Evolutionary conservation across 2,329 filamentous ascomycete species (phyloP), one percentile per base, ranked within the genome.

Genomic region (Madurella fahalii): DNA sequence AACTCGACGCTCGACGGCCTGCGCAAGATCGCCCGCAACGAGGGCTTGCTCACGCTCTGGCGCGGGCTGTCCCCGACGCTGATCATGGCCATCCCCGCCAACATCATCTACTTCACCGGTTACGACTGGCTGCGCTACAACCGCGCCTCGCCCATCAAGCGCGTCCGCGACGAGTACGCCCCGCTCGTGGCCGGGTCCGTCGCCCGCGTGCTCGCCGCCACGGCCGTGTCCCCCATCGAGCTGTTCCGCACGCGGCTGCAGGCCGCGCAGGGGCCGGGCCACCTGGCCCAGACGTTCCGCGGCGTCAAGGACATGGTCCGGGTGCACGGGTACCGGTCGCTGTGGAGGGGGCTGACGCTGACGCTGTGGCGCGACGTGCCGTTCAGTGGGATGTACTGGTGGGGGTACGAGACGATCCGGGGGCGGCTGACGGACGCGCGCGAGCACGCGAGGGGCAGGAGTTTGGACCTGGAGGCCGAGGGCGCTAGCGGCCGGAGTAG

Each of bases 71-170:
- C 89, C n/a, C 93, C 94, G 0, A 99, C 94, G 0, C 75, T 99
- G 18, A 81, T 91, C 60, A 99, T 99, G 94, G 86, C 91, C 0
- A 82, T 99, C 5, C 94, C 94, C 0, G 90, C 86, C 25, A 99
- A 99, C 69, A 94, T 99, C 62, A 97, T 99, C 61, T 99, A 99
- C 73, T 96, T 97, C 66, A 95, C 94, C 12, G 94, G 94, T 40
- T 99, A 99, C 71, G 94, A 99, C 67, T 96, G 91, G 87, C 71
- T 99, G 55, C 85, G 94, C 37, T 88, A 81, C 60, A 87, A 89
- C 64, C 75, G 77, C 1, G 74, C 74, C 41, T 95, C 89, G 62
- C 92, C 91, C 0, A 81, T 97, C 58, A 80, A 79, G 37, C 77
- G 76, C 41, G 63, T 86, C 9, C 80, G 81, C 13, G 89, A 93